These are phyloP conservation scores for Pseudogymnoascus verrucosus DNA, from an alignment of 2,329 filamentous ascomycete genomes.

Conservation along the genomic window DNA sequence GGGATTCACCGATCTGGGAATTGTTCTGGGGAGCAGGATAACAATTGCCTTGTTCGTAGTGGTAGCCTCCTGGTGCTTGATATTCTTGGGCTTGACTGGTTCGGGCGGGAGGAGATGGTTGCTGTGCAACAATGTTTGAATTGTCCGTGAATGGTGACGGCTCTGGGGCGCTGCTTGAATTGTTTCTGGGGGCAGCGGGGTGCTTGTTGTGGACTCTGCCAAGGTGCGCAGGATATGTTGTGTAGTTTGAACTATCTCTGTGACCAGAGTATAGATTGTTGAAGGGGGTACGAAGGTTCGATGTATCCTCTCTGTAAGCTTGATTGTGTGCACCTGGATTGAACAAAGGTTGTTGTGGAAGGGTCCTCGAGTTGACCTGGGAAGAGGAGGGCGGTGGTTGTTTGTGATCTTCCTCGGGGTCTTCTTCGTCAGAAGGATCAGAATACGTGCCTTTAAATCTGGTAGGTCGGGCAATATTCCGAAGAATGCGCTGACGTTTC, in stretches of 20 bases:
- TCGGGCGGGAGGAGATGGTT: not conserved
- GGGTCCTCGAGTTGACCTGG: not conserved
- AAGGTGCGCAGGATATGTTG: not conserved
- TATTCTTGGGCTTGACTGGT: not conserved
- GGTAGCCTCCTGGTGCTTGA: no score
- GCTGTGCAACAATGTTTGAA: not conserved
- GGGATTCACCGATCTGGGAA: no score
- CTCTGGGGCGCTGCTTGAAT: not conserved
- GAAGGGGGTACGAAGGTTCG: not conserved
- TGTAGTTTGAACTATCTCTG: not conserved
- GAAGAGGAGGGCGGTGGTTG: not conserved
- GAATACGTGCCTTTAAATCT: not conserved
- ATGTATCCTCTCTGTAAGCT: not conserved
- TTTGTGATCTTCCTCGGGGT: not conserved
- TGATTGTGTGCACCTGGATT: not conserved
- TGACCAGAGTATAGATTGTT: not conserved
- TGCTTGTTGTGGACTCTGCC: no score
- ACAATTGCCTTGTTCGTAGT: no score
- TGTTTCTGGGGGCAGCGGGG: not conserved
- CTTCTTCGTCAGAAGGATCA: not conserved
- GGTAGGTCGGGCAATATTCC: no score
- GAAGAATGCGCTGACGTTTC: no score
- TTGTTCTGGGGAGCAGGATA: no score
- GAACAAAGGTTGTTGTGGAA: not conserved
- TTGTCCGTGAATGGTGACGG: not conserved